Base-by-base conservation (phyloP, 163 green algal genomes). In the Chlorella variabilis region DNA sequence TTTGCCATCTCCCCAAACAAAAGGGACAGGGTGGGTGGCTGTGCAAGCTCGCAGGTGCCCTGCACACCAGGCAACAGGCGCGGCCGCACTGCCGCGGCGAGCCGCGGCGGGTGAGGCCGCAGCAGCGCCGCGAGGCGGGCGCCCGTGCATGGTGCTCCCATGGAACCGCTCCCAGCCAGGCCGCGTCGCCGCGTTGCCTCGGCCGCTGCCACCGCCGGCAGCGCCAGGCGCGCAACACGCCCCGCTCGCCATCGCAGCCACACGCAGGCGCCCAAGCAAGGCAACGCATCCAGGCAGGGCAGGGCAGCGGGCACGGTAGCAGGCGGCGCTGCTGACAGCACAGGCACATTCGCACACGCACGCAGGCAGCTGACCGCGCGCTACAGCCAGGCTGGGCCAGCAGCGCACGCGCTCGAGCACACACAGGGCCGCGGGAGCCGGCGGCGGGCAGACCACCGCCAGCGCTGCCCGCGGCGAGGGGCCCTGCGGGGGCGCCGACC, bases 11-110 rank as follows among this genome's bases (percentile, higher is more conserved):
- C 33, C 71, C 49, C n/a, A n/a, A n/a, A 18, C 21, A 78, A 78
- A 78, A 66, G 38, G 33, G 34, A 17, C 18, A 39, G 62, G 62
- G 62, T 70, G 62, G 25, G 71, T 78, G 71, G 71, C 48, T n/a
- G 38, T 80, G 38, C 73, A 80, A 80, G 36, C 73, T 80, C 73
- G n/a, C 54, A 80, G 73, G 73, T 29, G 73, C 73, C 73, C 73
- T 70, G 73, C 73, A 80, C 73, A 56, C 71, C 34, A 48, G 18
- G 34, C 51, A 78, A 58, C 5, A 34, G 36, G 39, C 25, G 56
- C 73, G 25, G 51, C 54, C 5, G 68, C 71, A 31, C 51, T n/a
- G 71, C 71, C 34, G 56, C 73, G 54, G 56, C 56, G 33, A 17
- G 71, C 49, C 71, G 34, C 71, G 25, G 49, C 49, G 15, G 29